Conservation (phyloP, 345 rosid genomes). For the Rhizophora mangle region DNA sequence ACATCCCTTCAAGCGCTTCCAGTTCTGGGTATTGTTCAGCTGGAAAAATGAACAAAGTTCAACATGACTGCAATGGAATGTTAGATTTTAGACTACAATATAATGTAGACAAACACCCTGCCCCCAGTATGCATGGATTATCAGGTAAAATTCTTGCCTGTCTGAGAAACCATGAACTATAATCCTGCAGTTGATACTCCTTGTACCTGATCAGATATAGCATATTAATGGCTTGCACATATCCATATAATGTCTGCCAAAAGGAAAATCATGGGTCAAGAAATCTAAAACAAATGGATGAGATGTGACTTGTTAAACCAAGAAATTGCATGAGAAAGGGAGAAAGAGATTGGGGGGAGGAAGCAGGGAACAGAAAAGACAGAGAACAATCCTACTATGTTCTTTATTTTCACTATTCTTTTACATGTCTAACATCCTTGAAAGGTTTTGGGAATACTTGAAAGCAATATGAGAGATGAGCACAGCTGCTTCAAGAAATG, state of each 20-base stretch:
- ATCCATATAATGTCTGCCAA: conserved; percentile 6
- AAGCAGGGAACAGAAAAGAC: too few species aligned
- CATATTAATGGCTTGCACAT: background rate
- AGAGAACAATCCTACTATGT: too few species aligned
- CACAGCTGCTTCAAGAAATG: background rate
- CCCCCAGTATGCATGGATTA: background rate
- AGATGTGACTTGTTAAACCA: too few species aligned
- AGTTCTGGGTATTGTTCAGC: conserved; percentile 65
- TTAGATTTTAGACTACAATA: background rate
- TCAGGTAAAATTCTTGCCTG: conserved; percentile 37
- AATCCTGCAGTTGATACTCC: conserved; percentile 91
- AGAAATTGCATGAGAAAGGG: too few species aligned
- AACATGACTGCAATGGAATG: background rate
- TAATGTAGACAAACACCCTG: background rate
- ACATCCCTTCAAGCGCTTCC: conserved; percentile 83
- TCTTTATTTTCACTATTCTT: too few species aligned
- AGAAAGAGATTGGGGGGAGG: background rate
- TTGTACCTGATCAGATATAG: conserved; percentile 59
- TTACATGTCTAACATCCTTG: background rate
- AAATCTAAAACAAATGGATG: too few species aligned
- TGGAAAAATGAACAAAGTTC: conserved; percentile 26
- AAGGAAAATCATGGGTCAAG: background rate
- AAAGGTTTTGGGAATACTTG: too few species aligned
- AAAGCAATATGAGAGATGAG: background rate
- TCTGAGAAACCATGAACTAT: conserved; percentile 84